These are phyloP conservation scores for Mortierella alpina DNA, from an alignment of 192 early-diverging fungal species.

Conservation along the genomic window DNA sequence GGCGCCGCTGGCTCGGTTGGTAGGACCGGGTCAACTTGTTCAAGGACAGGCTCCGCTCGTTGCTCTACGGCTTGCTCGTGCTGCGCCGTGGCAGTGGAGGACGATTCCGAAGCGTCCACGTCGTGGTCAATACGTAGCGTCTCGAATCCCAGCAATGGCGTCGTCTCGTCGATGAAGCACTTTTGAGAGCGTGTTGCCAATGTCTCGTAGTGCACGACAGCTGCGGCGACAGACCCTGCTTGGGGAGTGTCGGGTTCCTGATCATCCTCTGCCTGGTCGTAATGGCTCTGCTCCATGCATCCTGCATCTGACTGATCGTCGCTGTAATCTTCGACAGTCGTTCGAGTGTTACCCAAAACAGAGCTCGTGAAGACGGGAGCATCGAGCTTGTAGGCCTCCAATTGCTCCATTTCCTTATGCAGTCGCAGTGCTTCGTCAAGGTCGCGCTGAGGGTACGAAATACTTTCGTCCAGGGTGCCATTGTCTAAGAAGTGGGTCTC, in stretches of 20 bases:
- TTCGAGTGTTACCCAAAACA: background rate
- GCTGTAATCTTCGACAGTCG: background rate
- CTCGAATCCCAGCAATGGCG: background rate
- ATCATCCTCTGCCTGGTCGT: background rate
- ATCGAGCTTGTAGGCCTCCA: conserved; percentile 36
- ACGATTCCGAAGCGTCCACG: background rate
- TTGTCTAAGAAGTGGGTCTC: background rate
- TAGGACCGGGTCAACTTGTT: background rate
- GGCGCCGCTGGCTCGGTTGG: background rate
- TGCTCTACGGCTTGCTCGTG: background rate
- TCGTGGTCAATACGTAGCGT: background rate
- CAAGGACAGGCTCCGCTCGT: background rate
- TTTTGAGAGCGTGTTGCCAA: background rate
- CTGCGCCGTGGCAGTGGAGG: background rate
- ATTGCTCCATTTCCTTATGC: conserved; percentile 17
- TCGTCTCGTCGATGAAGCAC: background rate
- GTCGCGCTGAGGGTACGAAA: conserved; percentile 30
- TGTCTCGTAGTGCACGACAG: conserved; percentile 12
- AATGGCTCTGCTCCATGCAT: background rate
- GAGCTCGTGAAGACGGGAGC: conserved; percentile 38
- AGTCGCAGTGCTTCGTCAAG: conserved; percentile 21
- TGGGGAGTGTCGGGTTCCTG: background rate
- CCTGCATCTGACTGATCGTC: background rate
- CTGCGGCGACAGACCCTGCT: background rate
- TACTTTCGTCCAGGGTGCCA: conserved; percentile 9